These are phyloP conservation scores for Vitis rotundifolia DNA, from an alignment of 164 flowering plant species.

Conservation along the genomic window DNA sequence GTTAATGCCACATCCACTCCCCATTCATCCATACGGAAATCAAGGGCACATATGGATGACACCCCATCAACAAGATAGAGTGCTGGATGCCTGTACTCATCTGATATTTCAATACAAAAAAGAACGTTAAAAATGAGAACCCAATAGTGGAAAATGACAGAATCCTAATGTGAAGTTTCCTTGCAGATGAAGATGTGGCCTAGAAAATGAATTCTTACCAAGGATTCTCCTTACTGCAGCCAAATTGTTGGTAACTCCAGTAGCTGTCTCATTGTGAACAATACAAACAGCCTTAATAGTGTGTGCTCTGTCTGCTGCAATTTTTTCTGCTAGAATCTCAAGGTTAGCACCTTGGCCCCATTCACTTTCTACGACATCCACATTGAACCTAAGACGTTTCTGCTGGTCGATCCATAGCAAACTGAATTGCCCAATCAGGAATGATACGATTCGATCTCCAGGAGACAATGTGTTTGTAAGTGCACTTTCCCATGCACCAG, in stretches of 20 bases:
- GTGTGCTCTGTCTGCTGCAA: slow-evolving; percentile 76
- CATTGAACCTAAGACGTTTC: slow-evolving; percentile 86
- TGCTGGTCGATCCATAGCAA: slow-evolving; percentile 98
- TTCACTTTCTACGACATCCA: slow-evolving; percentile 91
- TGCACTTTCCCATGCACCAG: slow-evolving; percentile 99
- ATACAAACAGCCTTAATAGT: slow-evolving; percentile 94
- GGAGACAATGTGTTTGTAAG: slow-evolving; percentile 94
- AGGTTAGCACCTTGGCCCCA: slow-evolving; percentile 97
- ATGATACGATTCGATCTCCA: slow-evolving; percentile 80
- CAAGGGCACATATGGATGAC: slow-evolving; percentile 95
- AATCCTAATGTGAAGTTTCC: too few relatives aligned
- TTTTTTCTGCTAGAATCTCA: slow-evolving; percentile 72
- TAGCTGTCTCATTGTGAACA: slow-evolving; percentile 95
- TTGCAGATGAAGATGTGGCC: background rate
- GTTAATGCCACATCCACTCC: slow-evolving; percentile 95
- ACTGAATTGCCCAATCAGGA: slow-evolving; percentile 94
- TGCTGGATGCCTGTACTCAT: slow-evolving; percentile 87
- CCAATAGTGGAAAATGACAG: background rate
- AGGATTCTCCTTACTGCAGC: slow-evolving; percentile 76
- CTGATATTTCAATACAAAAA: slow-evolving; percentile 35
- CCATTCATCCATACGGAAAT: slow-evolving; percentile 99
- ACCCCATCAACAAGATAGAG: slow-evolving; percentile 93
- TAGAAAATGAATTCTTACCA: slow-evolving; percentile 43
- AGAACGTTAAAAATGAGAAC: background rate
- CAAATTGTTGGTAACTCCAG: slow-evolving; percentile 95